A percentile compares a stretch with the other conserved stretches of the same genome.
Conservation (phyloP, 2,329 filamentous ascomycete genomes). For the Bertia moriformis region DNA sequence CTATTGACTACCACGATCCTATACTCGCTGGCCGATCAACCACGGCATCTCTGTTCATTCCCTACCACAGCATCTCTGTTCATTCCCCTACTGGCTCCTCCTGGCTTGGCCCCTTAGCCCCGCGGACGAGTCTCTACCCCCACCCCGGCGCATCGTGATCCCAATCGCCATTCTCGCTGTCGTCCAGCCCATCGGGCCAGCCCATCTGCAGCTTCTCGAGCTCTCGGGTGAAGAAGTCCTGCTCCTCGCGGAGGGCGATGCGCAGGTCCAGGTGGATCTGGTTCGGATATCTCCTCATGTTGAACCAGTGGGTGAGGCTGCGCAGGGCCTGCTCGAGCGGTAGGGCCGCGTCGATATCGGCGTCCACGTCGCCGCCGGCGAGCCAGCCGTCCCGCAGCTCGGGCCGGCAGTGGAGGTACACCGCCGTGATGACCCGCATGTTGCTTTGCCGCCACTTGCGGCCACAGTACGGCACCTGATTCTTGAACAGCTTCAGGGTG, state of each 20-base stretch:
- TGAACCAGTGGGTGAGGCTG: slow-evolving; percentile 87
- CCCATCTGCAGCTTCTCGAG: slow-evolving; percentile 54
- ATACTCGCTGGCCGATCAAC: no score
- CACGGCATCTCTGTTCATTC: no score
- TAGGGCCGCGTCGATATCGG: slow-evolving; percentile 81
- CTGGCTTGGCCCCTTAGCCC: no score
- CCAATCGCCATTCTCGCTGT: slow-evolving; percentile 12
- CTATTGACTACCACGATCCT: no score
- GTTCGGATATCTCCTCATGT: slow-evolving; percentile 68
- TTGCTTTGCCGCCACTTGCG: slow-evolving; percentile 96
- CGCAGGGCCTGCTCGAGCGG: slow-evolving; percentile 82
- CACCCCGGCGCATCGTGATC: slow-evolving; percentile 6
- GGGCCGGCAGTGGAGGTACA: slow-evolving; percentile 84
- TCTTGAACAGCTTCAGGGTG: slow-evolving; percentile 96
- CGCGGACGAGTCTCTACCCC: no score
- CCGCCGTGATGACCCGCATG: slow-evolving; percentile 95
- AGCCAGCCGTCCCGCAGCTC: slow-evolving; percentile 93
- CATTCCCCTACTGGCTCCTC: no score
- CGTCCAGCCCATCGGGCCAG: slow-evolving; percentile 18
- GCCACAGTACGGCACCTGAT: slow-evolving; percentile 93
- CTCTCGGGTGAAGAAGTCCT: slow-evolving; percentile 68
- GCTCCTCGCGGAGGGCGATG: slow-evolving; percentile 52
- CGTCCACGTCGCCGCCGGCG: slow-evolving; percentile 77
- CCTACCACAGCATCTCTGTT: no score
- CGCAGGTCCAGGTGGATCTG: slow-evolving; percentile 49